Evolutionary conservation across 129 eudicot species (phyloP).

Genomic region (Chrysanthemum lavandulifolium): DNA sequence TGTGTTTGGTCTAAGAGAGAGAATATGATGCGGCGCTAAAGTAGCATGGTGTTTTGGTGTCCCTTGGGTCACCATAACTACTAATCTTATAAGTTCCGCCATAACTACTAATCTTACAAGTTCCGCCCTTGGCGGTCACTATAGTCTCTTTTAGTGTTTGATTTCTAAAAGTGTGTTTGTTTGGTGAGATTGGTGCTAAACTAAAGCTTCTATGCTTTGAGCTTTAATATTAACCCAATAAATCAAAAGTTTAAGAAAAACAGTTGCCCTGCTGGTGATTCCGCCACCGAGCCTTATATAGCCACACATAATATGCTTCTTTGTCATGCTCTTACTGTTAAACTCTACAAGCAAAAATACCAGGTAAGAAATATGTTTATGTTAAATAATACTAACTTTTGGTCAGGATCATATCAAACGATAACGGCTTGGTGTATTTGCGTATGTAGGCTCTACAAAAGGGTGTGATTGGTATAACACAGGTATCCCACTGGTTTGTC

Average conservation of each 20-base stretch:
- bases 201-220: no score
- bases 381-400: neutral
- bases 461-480: conserved; percentile 43
- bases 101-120: no score
- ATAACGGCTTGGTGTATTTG: neutral
- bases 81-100: no score
- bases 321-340: conserved; percentile 19
- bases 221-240: no score
- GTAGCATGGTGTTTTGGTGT: no score
- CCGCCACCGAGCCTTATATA: conserved; percentile 25
- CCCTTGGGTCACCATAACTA: no score
- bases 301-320: conserved; percentile 30
- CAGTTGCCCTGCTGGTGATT: conserved; percentile 19
- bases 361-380: conserved; percentile 6
- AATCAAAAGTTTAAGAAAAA: neutral
- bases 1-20: no score
- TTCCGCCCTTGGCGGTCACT: no score
- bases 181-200: no score
- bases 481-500: conserved; percentile 27
- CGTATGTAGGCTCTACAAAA: conserved; percentile 35
- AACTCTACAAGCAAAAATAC: conserved; percentile 20
- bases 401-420: neutral
- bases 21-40: no score
- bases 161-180: no score
- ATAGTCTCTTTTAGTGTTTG: no score